These are phyloP conservation scores for Tricholoma furcatifolium DNA, from an alignment of 768 basidiomycete species.

Conservation along the genomic window DNA sequence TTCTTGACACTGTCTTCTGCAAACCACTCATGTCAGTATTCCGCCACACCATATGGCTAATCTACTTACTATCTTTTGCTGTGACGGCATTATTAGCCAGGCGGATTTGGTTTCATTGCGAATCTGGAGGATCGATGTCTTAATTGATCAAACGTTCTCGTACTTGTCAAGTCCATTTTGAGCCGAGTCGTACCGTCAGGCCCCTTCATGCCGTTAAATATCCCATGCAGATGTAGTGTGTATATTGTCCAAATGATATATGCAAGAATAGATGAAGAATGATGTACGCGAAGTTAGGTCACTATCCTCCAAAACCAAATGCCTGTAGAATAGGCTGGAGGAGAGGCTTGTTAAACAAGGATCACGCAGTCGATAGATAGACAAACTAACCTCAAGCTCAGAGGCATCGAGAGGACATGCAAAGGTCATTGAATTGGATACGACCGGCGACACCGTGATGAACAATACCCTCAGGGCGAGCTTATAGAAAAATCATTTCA, in stretches of 20 bases:
- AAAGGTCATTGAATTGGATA: conserved; percentile 62
- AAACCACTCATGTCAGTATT: background rate
- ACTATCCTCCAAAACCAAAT: conserved; percentile 6
- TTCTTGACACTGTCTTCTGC: background rate
- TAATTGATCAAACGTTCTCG: too few species aligned
- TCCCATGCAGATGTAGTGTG: background rate
- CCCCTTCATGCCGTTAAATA: too few species aligned
- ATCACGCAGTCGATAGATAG: background rate
- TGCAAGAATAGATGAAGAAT: background rate
- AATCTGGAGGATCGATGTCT: too few species aligned
- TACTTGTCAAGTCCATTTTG: too few species aligned
- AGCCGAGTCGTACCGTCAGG: too few species aligned
- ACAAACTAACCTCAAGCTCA: conserved; percentile 27
- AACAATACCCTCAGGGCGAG: conserved; percentile 64
- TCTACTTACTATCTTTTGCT: too few species aligned
- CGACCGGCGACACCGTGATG: conserved; percentile 63
- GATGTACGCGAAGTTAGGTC: background rate
- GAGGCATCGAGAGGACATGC: conserved; percentile 53
- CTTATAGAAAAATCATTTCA: conserved; percentile 30
- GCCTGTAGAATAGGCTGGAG: conserved; percentile 14
- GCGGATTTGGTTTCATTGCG: background rate
- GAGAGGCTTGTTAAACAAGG: background rate
- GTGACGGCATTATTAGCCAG: too few species aligned
- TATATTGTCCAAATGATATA: conserved; percentile 3
- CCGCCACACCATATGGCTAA: too few species aligned